Evolutionary conservation across 495 filamentous ascomycete species (phyloP), one percentile per base, ranked within the genome.

Genomic region (Lentithecium fluviatile): DNA sequence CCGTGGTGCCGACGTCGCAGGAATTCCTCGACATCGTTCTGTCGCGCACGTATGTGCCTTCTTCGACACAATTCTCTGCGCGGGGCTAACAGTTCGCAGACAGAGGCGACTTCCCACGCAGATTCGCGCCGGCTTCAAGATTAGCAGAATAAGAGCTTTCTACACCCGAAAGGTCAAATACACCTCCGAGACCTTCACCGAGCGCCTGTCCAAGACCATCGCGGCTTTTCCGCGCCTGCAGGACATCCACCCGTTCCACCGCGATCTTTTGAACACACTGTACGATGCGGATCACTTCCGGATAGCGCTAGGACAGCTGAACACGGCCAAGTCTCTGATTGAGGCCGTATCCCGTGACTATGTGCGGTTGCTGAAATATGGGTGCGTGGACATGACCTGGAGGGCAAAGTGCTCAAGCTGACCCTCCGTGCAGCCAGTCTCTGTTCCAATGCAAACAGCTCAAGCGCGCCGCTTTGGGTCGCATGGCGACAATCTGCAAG

Each of bases 281-380:
- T 94, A 97, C 78, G 91, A 97, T 85, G 91, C 92, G 70, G 94
- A 97, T 80, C 95, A 97, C 75, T 97, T 97, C 79, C 83, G 88
- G 64, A 97, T 98, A 64, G 94, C 95, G 42, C 86, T 98, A 11
- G 95, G 95, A 20, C 94, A 97, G 70, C 82, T 97, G 40, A 92
- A 90, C 17, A 97, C 94, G 6, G 94, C 94, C 38, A 97, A 95
- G 77, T 89, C 93, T 70, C 80, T 97, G 52, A 96, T 98, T 53
- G 94, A 98, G 79, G 92, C 90, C 58, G 91, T 98, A 45, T 86
- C 89, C 49, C 81, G 95, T 58, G 94, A 98, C 69, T 98, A 98
- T 66, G 87, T 97, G 48, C 88, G 92, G 59, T 78, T 96, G 26
- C 82, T 97, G 74, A 91, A 95, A 78, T 98, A 98, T 79, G 91